phyloP scores from a whole-genome alignment of 2,329 filamentous ascomycete species.

The Nakataea oryzae region DNA sequence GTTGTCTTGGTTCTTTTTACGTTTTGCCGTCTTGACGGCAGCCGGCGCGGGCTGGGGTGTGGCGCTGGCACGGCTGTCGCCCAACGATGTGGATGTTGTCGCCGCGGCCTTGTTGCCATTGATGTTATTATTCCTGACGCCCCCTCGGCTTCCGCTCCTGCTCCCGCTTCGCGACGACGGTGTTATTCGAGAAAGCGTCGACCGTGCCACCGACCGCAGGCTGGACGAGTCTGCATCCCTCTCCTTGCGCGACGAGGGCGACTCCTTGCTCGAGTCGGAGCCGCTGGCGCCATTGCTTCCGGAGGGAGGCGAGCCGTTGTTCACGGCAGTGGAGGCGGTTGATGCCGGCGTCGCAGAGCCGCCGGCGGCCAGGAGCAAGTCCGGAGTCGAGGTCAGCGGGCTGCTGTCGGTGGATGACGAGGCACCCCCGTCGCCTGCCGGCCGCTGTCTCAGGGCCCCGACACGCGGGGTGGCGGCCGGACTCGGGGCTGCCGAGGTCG shows the following conservation, averaged over 20 bases:
- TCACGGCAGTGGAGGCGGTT: constrained; percentile 10
- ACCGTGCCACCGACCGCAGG: constrained; percentile 44
- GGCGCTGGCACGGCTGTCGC: background rate
- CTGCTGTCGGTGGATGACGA: constrained; percentile 17
- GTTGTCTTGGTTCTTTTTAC: constrained; percentile 45
- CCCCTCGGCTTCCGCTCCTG: constrained; percentile 12
- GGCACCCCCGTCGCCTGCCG: background rate
- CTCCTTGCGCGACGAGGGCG: constrained; percentile 11
- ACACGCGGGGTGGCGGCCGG: constrained; percentile 38
- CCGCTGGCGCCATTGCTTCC: background rate
- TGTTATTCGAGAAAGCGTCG: constrained; percentile 38
- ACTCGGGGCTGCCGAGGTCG: constrained; percentile 24
- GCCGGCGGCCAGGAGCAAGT: constrained; percentile 26
- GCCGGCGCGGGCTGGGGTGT: constrained; percentile 6
- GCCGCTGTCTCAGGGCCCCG: constrained; percentile 18
- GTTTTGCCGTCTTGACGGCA: constrained; percentile 6
- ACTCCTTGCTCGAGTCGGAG: background rate
- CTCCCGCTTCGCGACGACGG: constrained; percentile 20
- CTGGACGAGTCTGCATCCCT: constrained; percentile 36
- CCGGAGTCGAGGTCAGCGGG: constrained; percentile 34
- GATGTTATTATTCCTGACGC: background rate
- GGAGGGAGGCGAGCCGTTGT: background rate
- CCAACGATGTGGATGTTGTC: background rate
- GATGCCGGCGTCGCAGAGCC: constrained; percentile 10
- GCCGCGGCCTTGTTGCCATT: constrained; percentile 9